Evolutionary conservation across 352 stramenopile genomes (phyloP), one percentile per base, ranked within the genome.

Genomic region (Elongisporangium undulatum): DNA sequence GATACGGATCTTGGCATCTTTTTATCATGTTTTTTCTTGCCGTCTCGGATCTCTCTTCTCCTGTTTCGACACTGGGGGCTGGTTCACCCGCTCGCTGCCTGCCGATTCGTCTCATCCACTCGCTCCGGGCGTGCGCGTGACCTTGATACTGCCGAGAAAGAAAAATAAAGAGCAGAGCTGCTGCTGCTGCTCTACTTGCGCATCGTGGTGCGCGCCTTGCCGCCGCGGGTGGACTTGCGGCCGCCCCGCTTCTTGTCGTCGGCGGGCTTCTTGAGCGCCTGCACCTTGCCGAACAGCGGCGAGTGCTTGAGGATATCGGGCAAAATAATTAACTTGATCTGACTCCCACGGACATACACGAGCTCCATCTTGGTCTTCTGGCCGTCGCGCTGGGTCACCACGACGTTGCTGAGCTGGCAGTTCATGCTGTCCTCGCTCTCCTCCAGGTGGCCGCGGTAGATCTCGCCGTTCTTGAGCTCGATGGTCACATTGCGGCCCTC

Each of bases 271-370:
- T 89, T 92, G 39, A 95, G 38, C 21, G 85, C 88, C 65, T 97
- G 85, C 49, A 99, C 94, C 72, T 98, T 98, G 75, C 95, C 94
- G 67, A 99, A 97, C 20, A 99, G 78, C 20, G 97, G 96, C 55
- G 97, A 97, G 79, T 98, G 98, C 75, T 98, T 98, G 58, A 99
- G 83, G 34, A 99, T 84, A 49, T 99, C 96, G 6, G 96, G 96
- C 58, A 99, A 74, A 53, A 98, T 97, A 71, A 99, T 96, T 55
- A 99, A 91, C 77, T 98, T 97, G 63, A 99, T 96, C 60, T 98
- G 95, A 60, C 89, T 98, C 19, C 97, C 97, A 56, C 96, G 76
- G 51, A 99, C 79, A 69, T 99, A 99, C 15, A 99, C 74, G 75
- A 88, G 67, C 70, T 96, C 86, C 16, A 96, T 69, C 56, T 90